Percentiles rank a stretch among this genome's conserved stretches.
Evolutionary conservation across 2,329 filamentous ascomycete genomes (phyloP).

Genomic region (Fusarium sp.): DNA sequence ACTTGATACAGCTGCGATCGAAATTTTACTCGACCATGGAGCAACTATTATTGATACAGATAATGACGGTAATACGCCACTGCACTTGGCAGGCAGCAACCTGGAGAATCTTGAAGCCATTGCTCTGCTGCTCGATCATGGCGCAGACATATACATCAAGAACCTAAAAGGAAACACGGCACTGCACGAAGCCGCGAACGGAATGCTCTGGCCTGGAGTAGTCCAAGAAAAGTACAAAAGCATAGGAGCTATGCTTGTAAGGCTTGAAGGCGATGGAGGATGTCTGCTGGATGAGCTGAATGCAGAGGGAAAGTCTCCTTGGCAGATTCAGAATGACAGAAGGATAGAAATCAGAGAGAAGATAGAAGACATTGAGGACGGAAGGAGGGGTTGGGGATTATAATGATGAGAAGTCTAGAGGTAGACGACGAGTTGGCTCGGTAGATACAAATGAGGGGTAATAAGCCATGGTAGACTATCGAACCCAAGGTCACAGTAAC

Average conservation of each 20-base stretch:
- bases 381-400: neutral
- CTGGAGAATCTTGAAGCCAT: neutral
- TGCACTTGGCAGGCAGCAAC: neutral
- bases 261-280: neutral
- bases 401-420: no score
- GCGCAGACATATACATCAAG: rapidly evolving
- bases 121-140: neutral
- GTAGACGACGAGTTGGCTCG: neutral
- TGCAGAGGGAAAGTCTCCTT: neutral
- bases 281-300: neutral
- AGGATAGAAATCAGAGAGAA: neutral
- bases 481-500: neutral
- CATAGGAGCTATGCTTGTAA: neutral
- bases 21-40: neutral
- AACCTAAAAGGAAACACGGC: rapidly evolving
- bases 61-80: rapidly evolving
- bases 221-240: neutral
- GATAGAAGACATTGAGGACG: neutral
- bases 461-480: neutral
- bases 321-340: neutral
- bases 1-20: neutral
- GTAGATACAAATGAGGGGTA: neutral
- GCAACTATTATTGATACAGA: neutral
- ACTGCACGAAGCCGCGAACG: neutral
- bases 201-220: neutral